A percentile compares a stretch with the other conserved stretches of the same genome.
Evolutionary conservation across 2,329 filamentous ascomycete genomes (phyloP).

Genomic region (Pseudocercospora pini-densiflorae): DNA sequence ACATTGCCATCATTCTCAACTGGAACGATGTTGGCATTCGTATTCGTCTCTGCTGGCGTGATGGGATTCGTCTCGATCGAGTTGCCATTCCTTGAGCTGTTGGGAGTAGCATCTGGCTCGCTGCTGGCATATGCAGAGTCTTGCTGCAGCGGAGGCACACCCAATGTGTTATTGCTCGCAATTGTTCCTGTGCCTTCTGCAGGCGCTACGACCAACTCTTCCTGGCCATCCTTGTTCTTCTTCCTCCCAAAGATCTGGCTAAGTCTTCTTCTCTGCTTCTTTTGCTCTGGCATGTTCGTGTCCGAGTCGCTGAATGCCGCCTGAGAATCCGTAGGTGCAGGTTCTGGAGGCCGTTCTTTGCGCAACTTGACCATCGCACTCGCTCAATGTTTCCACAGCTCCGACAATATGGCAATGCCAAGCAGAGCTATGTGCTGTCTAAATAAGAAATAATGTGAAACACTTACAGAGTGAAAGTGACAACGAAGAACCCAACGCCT

Average conservation of each 20-base stretch:
- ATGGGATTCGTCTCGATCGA: background rate
- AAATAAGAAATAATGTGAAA: background rate
- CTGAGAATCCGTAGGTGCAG: background rate
- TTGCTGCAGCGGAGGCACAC: slow-evolving; percentile 10
- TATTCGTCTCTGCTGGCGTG: slow-evolving; percentile 11
- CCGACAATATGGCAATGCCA: background rate
- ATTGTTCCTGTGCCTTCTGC: background rate
- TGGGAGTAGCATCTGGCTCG: slow-evolving; percentile 16
- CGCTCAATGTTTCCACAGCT: background rate
- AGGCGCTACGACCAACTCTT: slow-evolving; percentile 3
- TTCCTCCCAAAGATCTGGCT: slow-evolving; percentile 29
- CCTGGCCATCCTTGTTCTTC: slow-evolving; percentile 25
- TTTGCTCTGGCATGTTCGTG: slow-evolving; percentile 14
- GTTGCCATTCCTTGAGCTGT: background rate
- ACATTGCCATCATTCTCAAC: slow-evolving; percentile 37
- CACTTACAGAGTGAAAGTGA: background rate
- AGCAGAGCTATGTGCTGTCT: background rate
- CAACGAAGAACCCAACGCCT: slow-evolving; percentile 3
- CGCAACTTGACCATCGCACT: slow-evolving; percentile 8
- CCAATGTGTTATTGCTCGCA: background rate
- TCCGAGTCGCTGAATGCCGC: slow-evolving; percentile 14
- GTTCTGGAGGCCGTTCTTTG: slow-evolving; percentile 8
- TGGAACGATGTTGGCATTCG: slow-evolving; percentile 28
- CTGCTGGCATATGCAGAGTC: slow-evolving; percentile 36
- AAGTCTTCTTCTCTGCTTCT: slow-evolving; percentile 25